Percentiles rank a stretch among this genome's conserved stretches.
These are phyloP conservation scores for Russula sp. DNA, from an alignment of 768 basidiomycete genomes.

Conservation along the genomic window DNA sequence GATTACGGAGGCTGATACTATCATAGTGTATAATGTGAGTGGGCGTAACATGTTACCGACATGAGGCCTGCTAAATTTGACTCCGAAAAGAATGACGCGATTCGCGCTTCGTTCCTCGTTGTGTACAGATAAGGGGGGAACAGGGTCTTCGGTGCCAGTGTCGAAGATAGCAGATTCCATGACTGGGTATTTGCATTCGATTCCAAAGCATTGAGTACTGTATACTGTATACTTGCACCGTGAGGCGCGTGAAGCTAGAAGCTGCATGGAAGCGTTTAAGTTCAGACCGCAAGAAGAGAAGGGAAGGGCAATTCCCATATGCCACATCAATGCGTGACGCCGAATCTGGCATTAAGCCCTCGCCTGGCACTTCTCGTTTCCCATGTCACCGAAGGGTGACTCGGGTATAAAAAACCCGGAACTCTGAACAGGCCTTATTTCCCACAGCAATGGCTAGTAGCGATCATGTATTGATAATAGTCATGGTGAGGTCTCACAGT, in stretches of 20 bases:
- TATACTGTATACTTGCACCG: neutral
- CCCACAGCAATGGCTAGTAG: neutral
- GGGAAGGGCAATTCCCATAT: neutral
- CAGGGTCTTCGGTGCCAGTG: neutral
- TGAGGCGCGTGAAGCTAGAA: neutral
- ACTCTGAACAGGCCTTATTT: neutral
- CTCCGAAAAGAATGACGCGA: conserved; percentile 26
- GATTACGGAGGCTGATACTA: neutral
- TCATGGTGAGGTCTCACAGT: conserved; percentile 10
- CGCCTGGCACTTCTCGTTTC: neutral
- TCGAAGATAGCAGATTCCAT: neutral
- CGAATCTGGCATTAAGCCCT: neutral
- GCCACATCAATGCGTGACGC: neutral
- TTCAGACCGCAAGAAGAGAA: neutral
- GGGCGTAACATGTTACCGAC: neutral
- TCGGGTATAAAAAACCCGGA: neutral
- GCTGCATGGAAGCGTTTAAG: neutral
- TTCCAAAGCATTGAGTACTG: neutral
- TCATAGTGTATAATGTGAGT: conserved; percentile 25
- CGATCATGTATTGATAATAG: neutral
- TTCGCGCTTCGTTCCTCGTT: conserved; percentile 26
- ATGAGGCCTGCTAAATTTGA: neutral
- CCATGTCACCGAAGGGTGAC: neutral
- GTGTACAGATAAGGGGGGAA: conserved; percentile 13
- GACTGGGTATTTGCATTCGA: neutral